A percentile compares a stretch with the other conserved stretches of the same genome.
Conservation (phyloP, 768 basidiomycete species). For the Suillus placidus region DNA sequence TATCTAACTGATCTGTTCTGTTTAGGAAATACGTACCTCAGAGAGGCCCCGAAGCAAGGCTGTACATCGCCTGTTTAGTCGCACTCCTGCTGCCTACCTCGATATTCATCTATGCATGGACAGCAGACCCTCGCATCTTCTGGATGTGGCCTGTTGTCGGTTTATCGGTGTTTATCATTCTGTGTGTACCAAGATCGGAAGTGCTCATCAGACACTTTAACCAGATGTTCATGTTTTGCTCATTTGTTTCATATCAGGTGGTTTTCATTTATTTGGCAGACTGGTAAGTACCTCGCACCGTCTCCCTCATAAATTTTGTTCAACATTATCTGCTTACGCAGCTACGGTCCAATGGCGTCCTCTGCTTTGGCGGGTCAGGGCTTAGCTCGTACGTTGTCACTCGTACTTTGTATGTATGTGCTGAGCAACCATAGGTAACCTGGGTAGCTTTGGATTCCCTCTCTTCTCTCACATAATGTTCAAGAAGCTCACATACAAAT, state of each 20-base stretch:
- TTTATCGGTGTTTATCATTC: conserved; percentile 2
- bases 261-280: conserved; percentile 65
- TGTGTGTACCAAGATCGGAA: neutral
- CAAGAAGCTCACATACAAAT: conserved; percentile 52
- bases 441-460: conserved; percentile 56
- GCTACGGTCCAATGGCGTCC: conserved; percentile 62
- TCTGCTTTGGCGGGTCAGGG: conserved; percentile 69
- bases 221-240: conserved; percentile 52
- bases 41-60: conserved; percentile 55
- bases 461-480: conserved; percentile 67
- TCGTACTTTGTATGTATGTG: neutral
- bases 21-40: conserved; percentile 30
- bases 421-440: conserved; percentile 42
- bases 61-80: conserved; percentile 57
- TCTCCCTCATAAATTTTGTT: neutral
- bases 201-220: neutral
- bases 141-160: conserved; percentile 53
- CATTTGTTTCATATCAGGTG: conserved; percentile 54
- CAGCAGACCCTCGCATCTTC: conserved; percentile 51
- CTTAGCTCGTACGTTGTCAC: conserved; percentile 47
- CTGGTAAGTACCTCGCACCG: conserved; percentile 41
- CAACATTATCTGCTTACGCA: conserved; percentile 17
- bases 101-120: conserved; percentile 76
- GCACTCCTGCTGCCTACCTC: conserved; percentile 54
- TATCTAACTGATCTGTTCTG: conserved; percentile 32